Percentiles rank a stretch among this genome's conserved stretches.
Evolutionary conservation across 140 eudicot genomes (phyloP).

Genomic region (Senecio squalidus): DNA sequence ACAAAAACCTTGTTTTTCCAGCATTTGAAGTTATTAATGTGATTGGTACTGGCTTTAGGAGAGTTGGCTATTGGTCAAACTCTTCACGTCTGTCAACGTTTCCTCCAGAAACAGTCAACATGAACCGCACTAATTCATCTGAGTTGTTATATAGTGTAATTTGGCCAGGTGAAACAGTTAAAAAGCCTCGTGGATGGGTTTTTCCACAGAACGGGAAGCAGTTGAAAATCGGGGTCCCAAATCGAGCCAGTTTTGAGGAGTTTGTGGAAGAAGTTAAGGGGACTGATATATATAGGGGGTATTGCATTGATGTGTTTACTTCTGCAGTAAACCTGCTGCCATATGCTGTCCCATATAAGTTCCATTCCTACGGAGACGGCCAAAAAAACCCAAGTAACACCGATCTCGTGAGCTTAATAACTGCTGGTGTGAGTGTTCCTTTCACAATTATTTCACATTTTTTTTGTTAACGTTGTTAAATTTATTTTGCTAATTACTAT

Average conservation of each 20-base stretch:
- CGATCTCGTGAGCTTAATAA: conserved; percentile 52
- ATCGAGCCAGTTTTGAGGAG: conserved; percentile 52
- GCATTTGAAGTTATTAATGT: conserved; percentile 71
- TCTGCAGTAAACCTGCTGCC: conserved; percentile 67
- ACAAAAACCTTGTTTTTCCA: conserved; percentile 39
- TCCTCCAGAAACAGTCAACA: conserved; percentile 42
- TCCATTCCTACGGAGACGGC: conserved; percentile 60
- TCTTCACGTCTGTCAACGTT: conserved; percentile 54
- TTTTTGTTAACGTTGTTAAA: not conserved
- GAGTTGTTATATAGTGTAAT: conserved; percentile 37
- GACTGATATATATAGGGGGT: conserved; percentile 48
- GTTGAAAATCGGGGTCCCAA: conserved; percentile 54
- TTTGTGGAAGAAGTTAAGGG: conserved; percentile 42
- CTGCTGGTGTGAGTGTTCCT: conserved; percentile 46
- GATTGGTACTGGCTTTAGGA: conserved; percentile 49
- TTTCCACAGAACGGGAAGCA: conserved; percentile 65
- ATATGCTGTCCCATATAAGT: conserved; percentile 64
- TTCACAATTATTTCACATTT: not conserved
- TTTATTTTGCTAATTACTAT: not conserved
- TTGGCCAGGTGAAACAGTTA: conserved; percentile 68
- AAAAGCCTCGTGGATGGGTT: conserved; percentile 81
- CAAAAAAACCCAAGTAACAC: conserved; percentile 48
- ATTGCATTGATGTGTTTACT: conserved; percentile 71
- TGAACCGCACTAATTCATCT: conserved; percentile 31
- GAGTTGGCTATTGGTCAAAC: conserved; percentile 72